phyloP scores from a whole-genome alignment of 1,284 basidiomycete genomes.

The Ganoderma leucocontextum region DNA sequence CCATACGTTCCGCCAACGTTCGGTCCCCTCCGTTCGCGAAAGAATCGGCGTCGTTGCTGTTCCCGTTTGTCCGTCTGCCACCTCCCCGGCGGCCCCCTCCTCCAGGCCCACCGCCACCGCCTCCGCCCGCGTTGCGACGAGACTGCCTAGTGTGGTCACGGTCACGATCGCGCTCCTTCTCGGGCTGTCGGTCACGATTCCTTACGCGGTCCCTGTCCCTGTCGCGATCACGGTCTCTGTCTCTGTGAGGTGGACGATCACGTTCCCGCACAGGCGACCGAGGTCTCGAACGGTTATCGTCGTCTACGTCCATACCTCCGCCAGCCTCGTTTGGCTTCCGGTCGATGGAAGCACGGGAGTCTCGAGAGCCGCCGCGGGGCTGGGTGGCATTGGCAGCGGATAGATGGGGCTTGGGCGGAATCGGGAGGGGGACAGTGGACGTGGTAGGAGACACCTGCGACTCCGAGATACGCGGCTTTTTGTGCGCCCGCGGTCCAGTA shows the following conservation, averaged over 20 bases:
- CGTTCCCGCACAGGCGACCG: slow-evolving; percentile 44
- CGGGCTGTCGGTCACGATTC: slow-evolving; percentile 47
- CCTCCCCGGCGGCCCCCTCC: slow-evolving; percentile 47
- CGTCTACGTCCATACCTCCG: slow-evolving; percentile 67
- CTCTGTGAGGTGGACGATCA: slow-evolving; percentile 36
- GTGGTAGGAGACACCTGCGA: slow-evolving; percentile 51
- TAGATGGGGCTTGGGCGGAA: slow-evolving; percentile 37
- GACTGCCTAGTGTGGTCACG: slow-evolving; percentile 41
- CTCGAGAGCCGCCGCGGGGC: slow-evolving; percentile 42
- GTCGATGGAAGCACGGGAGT: slow-evolving; percentile 50
- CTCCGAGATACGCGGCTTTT: slow-evolving; percentile 75
- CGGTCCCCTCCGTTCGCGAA: slow-evolving; percentile 58
- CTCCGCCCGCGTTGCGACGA: slow-evolving; percentile 42
- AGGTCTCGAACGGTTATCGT: slow-evolving; percentile 48
- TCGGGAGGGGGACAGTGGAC: slow-evolving; percentile 36
- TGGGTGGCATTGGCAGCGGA: slow-evolving; percentile 37
- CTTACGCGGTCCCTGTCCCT: slow-evolving; percentile 35
- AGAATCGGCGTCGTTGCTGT: slow-evolving; percentile 40
- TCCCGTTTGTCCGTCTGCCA: slow-evolving; percentile 35
- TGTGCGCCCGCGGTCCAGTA: slow-evolving; percentile 79
- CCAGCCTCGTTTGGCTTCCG: slow-evolving; percentile 32
- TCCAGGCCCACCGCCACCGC: slow-evolving; percentile 40
- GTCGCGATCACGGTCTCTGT: slow-evolving; percentile 42
- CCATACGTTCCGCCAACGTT: slow-evolving; percentile 83
- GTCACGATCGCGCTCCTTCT: slow-evolving; percentile 39